Percentiles rank a stretch among this genome's conserved stretches.
Conservation (phyloP, 2,329 filamentous ascomycete genomes). For the Colletotrichum plurivorum region DNA sequence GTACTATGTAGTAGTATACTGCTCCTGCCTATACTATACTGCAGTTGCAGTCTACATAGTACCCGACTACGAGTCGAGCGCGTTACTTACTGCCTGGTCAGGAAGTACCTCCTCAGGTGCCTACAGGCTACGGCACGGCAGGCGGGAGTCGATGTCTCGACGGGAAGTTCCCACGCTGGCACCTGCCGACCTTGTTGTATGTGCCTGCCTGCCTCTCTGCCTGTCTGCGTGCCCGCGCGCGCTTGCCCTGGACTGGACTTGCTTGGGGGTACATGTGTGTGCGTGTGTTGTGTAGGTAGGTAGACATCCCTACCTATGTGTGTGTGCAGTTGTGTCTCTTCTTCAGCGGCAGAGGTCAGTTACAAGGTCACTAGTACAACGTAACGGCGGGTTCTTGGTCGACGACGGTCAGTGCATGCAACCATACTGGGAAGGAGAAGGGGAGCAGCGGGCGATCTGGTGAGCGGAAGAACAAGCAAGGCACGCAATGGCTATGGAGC, state of each 20-base stretch:
- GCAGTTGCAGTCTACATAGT: not conserved
- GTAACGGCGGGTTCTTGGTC: conserved; percentile 33
- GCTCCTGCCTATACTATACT: too few relatives aligned
- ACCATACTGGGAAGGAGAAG: conserved; percentile 66
- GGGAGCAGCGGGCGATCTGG: conserved; percentile 54
- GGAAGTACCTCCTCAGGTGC: too few relatives aligned
- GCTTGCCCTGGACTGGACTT: too few relatives aligned
- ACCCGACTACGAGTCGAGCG: conserved; percentile 15
- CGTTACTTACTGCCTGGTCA: not conserved
- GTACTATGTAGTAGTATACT: too few relatives aligned
- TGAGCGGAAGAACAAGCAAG: conserved; percentile 44
- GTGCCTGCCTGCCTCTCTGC: too few relatives aligned
- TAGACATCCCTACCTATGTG: not conserved
- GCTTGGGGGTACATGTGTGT: too few relatives aligned
- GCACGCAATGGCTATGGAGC: conserved; percentile 39
- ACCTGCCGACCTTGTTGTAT: conserved; percentile 42
- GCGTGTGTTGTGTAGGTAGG: conserved; percentile 7
- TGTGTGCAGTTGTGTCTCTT: conserved; percentile 40
- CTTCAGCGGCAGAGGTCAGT: conserved; percentile 48
- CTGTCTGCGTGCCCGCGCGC: too few relatives aligned
- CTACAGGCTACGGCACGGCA: conserved; percentile 28
- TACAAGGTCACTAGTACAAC: conserved; percentile 35
- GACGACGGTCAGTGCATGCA: conserved; percentile 55
- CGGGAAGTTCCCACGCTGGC: conserved; percentile 43
- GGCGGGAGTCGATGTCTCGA: conserved; percentile 27